Evolutionary conservation across 495 filamentous ascomycete genomes (phyloP).

Genomic region (Mytilinidion resinicola): DNA sequence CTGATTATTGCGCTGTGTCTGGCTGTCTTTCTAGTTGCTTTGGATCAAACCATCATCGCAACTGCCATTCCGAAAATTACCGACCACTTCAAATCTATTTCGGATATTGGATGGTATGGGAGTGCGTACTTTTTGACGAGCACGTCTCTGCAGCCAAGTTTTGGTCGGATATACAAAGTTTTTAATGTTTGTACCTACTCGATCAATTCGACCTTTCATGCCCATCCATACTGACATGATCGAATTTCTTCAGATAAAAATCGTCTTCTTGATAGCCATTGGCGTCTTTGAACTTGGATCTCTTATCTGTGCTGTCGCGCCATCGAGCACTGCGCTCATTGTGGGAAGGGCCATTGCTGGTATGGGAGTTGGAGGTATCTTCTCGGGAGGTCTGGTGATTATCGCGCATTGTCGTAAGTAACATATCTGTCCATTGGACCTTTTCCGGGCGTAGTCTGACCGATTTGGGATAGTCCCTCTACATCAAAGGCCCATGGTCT

Average conservation of each 20-base stretch:
- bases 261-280: constrained; percentile 61
- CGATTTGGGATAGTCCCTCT: constrained; percentile 51
- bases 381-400: constrained; percentile 76
- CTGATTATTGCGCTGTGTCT: constrained; percentile 30
- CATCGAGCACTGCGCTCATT: constrained; percentile 67
- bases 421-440: background rate
- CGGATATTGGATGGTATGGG: constrained; percentile 14
- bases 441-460: background rate
- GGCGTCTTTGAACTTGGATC: constrained; percentile 74
- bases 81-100: constrained; percentile 8
- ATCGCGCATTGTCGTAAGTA: constrained; percentile 49
- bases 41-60: constrained; percentile 51
- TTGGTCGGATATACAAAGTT: constrained; percentile 5
- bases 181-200: background rate
- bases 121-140: constrained; percentile 8
- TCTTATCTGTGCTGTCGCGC: constrained; percentile 71
- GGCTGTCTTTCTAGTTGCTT: constrained; percentile 50
- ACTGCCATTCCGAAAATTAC: constrained; percentile 12
- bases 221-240: background rate
- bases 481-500: constrained; percentile 61
- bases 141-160: background rate
- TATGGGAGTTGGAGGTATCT: constrained; percentile 71
- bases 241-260: constrained; percentile 42
- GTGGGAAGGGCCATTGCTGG: constrained; percentile 78
- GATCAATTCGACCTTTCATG: background rate